Base-by-base conservation (phyloP, 2,329 filamentous ascomycete genomes). In the Capronia epimyces region DNA sequence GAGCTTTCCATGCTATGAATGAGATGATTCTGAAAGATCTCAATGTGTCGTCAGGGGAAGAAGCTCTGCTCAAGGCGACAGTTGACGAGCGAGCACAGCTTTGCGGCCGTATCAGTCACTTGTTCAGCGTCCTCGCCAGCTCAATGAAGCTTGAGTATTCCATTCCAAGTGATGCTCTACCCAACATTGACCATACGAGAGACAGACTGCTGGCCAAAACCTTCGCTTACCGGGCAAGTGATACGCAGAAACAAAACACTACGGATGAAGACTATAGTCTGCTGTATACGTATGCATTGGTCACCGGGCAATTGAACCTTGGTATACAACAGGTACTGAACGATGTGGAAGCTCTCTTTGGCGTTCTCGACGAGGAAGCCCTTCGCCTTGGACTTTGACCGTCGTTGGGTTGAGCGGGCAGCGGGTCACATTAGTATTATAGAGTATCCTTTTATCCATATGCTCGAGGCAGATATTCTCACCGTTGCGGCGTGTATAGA, bases 1-100 rank as follows among this genome's bases (percentile, higher is more conserved):
- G 96, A 68, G 85, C 88, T 31, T 96, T 98, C 67, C 90, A 97
- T 64, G 89, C 90, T 45, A 95, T 98, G 88, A 94, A 91, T 57
- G 81, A 96, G 9, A 84, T 96, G 56, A 89, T 95, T 31, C 78
- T 86, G 64, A 91, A 90, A 63, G 87, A 91, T 52, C 74, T 84
- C 9, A 79, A 79, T 31, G 79, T 88, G 1, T 89, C 83, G 2
- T 80, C 84, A 21, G 90, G 91, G 3, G 91, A 97, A 70, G 82
- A 84, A 49, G 83, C 85, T 7, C 78, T 97, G 31, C 73, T 98
- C 31, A 77, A 80, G 56, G 89, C 87, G 66, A 97, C 93, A 1
- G 77, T 81, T 3, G 74, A 80, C 7, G 91, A 98, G 69, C 81
- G 93, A 46, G 80, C 79, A 8, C 82, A 90, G 55, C 76, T 98